Base-by-base conservation (phyloP, 116 monocot species). In the Cymodocea nodosa region DNA sequence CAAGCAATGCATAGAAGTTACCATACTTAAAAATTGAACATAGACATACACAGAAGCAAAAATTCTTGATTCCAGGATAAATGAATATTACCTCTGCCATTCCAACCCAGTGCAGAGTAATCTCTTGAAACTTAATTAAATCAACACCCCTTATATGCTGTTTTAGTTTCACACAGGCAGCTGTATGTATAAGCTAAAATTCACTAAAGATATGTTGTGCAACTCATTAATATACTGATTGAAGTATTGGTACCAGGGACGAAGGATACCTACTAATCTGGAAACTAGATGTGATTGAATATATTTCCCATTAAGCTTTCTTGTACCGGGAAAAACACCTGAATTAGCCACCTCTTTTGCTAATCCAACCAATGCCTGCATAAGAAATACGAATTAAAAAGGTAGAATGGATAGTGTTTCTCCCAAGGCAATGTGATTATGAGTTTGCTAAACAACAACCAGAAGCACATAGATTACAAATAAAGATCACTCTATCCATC, bases 231-330 rank as follows among this genome's bases (percentile, higher is more conserved):
- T 1, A 9, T 52, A 52, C 52, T 52, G 34, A 50, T 10, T 40
- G 30, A 2, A 0, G 4, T 14, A 49, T 50, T 64, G 36, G 22
- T 22, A 12, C 39, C 23, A 22, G 18, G 50, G 1, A 4, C 15
- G 37, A 36, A 35, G 40, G 36, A 62, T 69, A 92, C 92, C 92
- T 89, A 83, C 60, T 63, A 93, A 73, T 80, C 82, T 77, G 19
- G 77, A 79, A 68, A 82, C 59, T 64, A 93, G 88, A 80, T 82
- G 76, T 53, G 85, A 85, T 49, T 83, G 85, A 17, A 93, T 84
- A 50, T 83, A 93, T 74, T 89, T 83, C 62, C 89, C 93, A 72
- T 83, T 83, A 12, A 93, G 83, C 73, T 79, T 81, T 74, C 88
- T 78, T 39, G 83, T 73, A 81, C 66, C 71, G 51, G 59, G 69